Percentiles rank a stretch among this genome's conserved stretches.
Evolutionary conservation across 2,329 filamentous ascomycete genomes (phyloP).

Genomic region (Westerdykella sp.): DNA sequence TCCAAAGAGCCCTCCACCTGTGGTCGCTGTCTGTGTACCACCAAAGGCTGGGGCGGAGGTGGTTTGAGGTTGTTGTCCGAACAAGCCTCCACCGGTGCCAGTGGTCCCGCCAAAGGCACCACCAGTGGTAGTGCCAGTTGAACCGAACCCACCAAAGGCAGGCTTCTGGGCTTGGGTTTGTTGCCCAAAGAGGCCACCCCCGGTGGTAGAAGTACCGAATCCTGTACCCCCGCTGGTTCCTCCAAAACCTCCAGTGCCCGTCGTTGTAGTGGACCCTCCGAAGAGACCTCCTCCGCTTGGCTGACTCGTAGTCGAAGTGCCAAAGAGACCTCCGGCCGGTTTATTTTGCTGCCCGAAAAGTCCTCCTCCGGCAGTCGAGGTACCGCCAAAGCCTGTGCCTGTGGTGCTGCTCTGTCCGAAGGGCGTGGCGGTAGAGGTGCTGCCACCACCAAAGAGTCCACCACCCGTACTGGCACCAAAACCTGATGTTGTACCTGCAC

Average conservation of each 20-base stretch:
- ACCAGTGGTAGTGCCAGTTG: constrained; percentile 17
- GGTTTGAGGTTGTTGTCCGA: constrained; percentile 27
- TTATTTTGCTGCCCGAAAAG: constrained; percentile 15
- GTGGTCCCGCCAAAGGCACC: constrained; percentile 30
- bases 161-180: constrained; percentile 15
- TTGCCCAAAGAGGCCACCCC: constrained; percentile 30
- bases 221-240: constrained; percentile 3
- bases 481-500: constrained; percentile 29
- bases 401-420: constrained; percentile 28
- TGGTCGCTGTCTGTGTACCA: constrained; percentile 19
- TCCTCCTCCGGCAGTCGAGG: constrained; percentile 7
- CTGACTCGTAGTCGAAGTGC: constrained; percentile 23
- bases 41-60: constrained; percentile 25
- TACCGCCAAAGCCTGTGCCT: constrained; percentile 21
- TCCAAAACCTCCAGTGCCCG: constrained; percentile 14
- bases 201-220: constrained; percentile 10
- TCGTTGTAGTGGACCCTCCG: constrained; percentile 29
- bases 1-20: constrained; percentile 24
- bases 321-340: constrained; percentile 28
- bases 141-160: constrained; percentile 15
- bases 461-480: constrained; percentile 47
- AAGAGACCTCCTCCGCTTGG: constrained; percentile 38
- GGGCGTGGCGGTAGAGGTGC: constrained; percentile 20
- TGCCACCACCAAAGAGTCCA: constrained; percentile 41
- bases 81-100: constrained; percentile 24